phyloP scores from a whole-genome alignment of 805 yeast genomes.

The Starmerella apis region DNA sequence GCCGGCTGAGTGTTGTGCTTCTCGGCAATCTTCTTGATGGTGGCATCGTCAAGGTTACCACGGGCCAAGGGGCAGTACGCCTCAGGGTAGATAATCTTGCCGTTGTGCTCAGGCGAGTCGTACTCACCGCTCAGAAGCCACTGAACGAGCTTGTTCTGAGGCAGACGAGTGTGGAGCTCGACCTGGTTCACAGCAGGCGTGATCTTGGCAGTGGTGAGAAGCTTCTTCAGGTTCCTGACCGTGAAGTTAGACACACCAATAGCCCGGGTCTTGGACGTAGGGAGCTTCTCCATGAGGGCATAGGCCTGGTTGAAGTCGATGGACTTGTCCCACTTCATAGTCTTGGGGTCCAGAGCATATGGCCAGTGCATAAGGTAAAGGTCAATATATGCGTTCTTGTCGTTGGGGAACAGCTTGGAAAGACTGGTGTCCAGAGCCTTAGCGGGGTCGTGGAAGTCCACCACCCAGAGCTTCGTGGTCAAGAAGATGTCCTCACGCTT shows the following conservation, averaged over 20 bases:
- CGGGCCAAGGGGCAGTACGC: conserved; percentile 76
- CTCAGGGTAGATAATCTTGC: conserved; percentile 47
- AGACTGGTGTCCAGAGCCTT: conserved; percentile 45
- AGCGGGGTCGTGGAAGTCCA: conserved; percentile 34
- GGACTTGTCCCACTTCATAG: conserved; percentile 20
- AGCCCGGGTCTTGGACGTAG: conserved; percentile 44
- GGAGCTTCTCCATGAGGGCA: conserved; percentile 51
- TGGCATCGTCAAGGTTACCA: conserved; percentile 48
- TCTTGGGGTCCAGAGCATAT: conserved; percentile 27
- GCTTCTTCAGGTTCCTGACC: conserved; percentile 40
- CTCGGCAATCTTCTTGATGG: conserved; percentile 46
- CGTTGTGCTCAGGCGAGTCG: conserved; percentile 24
- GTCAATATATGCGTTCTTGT: conserved; percentile 51
- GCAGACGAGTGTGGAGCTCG: conserved; percentile 64
- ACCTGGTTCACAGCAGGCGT: conserved; percentile 67
- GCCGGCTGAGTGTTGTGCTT: conserved; percentile 38
- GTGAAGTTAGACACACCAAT: conserved; percentile 74
- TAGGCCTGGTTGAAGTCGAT: conserved; percentile 45
- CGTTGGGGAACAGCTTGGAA: conserved; percentile 33
- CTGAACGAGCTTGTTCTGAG: conserved; percentile 49
- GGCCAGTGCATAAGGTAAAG: conserved; percentile 65
- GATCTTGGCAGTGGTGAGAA: conserved; percentile 36
- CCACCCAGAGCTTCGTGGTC: conserved; percentile 54
- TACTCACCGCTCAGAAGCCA: conserved; percentile 36
- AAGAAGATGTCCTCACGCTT: conserved; percentile 46